Evolutionary conservation across 176 grass and related monocot species (phyloP).

Genomic region (Aegilops bicornis): DNA sequence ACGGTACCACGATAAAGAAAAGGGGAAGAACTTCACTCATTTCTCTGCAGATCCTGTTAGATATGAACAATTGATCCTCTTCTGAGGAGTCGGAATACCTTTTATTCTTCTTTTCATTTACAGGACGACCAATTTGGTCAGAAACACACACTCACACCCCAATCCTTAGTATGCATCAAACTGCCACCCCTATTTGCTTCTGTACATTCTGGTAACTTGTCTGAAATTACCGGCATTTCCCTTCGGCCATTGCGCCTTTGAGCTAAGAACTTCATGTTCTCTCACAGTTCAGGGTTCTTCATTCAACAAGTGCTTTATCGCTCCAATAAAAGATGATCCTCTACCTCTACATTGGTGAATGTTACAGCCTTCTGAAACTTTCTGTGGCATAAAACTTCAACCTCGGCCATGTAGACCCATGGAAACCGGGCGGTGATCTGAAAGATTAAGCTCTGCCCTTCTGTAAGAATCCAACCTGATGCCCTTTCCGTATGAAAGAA

Average conservation of each 20-base stretch:
- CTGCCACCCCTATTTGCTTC: background rate
- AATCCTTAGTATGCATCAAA: background rate
- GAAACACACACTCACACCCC: background rate
- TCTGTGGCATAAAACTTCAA: conserved; percentile 58
- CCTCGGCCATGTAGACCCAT: conserved; percentile 57
- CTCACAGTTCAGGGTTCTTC: background rate
- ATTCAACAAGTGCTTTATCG: background rate
- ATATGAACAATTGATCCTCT: background rate
- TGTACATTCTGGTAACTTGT: background rate
- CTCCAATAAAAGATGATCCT: conserved; percentile 1
- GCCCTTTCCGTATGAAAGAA: conserved; percentile 79
- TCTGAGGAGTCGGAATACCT: no score
- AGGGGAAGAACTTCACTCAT: background rate
- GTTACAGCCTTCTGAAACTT: conserved; percentile 67
- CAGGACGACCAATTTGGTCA: background rate
- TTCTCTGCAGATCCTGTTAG: background rate
- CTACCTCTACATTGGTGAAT: conserved; percentile 52
- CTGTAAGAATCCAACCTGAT: conserved; percentile 62
- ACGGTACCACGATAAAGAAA: no score
- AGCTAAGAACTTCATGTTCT: background rate
- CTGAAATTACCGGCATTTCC: background rate
- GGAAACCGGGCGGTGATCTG: conserved; percentile 77
- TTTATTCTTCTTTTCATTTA: background rate
- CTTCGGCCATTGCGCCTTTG: background rate
- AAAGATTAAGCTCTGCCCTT: conserved; percentile 64